Evolutionary conservation across 768 basidiomycete genomes (phyloP), one percentile per base, ranked within the genome.

Genomic region (Boletus reticulatus): DNA sequence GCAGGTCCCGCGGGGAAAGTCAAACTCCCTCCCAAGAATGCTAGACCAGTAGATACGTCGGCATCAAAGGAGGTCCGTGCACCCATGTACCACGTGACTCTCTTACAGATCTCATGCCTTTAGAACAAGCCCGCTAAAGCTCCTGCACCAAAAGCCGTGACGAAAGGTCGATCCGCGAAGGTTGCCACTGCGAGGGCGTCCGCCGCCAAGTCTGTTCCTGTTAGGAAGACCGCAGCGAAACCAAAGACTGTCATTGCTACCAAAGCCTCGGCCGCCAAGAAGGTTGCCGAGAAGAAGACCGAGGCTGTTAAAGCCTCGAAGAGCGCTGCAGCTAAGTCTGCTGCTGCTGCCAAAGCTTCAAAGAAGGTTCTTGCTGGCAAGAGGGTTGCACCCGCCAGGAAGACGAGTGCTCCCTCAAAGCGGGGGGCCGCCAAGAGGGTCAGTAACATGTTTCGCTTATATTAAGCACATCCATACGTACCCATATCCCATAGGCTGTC

Each of bases 381-480:
- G 64, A 71, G 57, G 71, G 62, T 46, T 42, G 66, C 68, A 11
- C 53, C 74, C 10, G 47, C 60, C 29, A 81, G 80, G 73, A 80
- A 80, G 69, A 67, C 64, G 0, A 62, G 69, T 6, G 50, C 72
- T 6, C 58, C 76, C 34, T 72, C 80, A 44, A 83, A 80, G 67
- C 76, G 82, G 34, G 82, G 78, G 32, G 44, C 77, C 1, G 83
- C 80, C 10, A 89, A 89, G 79, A 89, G 88, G 82, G 84, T 84
- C 43, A 37, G 61, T 57, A 1, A 17, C 37, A 32, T 48, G 41
- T 47, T 8, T 38, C 29, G 29, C 29, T 16, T n/a, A 10, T 49
- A 49, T 24, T 46, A 50, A 32, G 37, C 17, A 43, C 42, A 31
- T 37, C 34, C 17, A 43, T 43, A 31, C 34, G 46, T 39, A 50